phyloP scores from a whole-genome alignment of 495 filamentous ascomycete genomes.

The Annulohypoxylon bovei region DNA sequence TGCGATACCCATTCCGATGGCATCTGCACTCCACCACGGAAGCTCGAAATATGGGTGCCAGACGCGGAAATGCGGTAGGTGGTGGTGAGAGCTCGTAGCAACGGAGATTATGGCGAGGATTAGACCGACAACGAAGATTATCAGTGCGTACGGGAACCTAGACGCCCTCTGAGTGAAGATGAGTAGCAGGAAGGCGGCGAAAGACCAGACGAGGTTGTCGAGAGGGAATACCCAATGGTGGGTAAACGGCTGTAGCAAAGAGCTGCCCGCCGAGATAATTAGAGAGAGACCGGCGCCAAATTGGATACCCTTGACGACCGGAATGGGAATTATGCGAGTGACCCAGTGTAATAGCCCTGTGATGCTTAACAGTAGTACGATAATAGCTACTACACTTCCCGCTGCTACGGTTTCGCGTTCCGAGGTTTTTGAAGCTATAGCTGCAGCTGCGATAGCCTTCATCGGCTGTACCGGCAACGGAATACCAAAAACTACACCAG shows the following conservation, averaged over 20 bases:
- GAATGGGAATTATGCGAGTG: constrained; percentile 76
- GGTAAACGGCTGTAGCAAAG: constrained; percentile 65
- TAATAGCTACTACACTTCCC: constrained; percentile 76
- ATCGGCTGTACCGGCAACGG: constrained; percentile 88
- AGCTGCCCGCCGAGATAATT: constrained; percentile 74
- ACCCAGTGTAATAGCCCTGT: constrained; percentile 79
- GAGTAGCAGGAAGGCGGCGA: constrained; percentile 74
- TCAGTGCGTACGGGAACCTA: constrained; percentile 77
- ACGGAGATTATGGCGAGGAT: constrained; percentile 61
- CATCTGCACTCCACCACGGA: constrained; percentile 52
- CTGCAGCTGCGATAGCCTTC: constrained; percentile 89
- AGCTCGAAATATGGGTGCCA: constrained; percentile 60
- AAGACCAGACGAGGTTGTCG: constrained; percentile 78
- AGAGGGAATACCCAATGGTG: constrained; percentile 64
- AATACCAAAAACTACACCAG: constrained; percentile 83
- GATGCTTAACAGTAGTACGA: constrained; percentile 77
- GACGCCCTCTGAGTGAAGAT: constrained; percentile 67
- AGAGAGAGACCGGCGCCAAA: constrained; percentile 87
- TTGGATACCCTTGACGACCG: constrained; percentile 93
- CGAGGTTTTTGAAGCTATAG: constrained; percentile 73
- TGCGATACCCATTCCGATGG: constrained; percentile 70
- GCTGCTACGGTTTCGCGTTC: constrained; percentile 77
- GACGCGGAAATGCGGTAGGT: constrained; percentile 59
- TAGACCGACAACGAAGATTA: constrained; percentile 72
- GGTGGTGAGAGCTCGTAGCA: constrained; percentile 25